These are phyloP conservation scores for Arachis monticola DNA, from an alignment of 331 rosid genomes.

Conservation along the genomic window DNA sequence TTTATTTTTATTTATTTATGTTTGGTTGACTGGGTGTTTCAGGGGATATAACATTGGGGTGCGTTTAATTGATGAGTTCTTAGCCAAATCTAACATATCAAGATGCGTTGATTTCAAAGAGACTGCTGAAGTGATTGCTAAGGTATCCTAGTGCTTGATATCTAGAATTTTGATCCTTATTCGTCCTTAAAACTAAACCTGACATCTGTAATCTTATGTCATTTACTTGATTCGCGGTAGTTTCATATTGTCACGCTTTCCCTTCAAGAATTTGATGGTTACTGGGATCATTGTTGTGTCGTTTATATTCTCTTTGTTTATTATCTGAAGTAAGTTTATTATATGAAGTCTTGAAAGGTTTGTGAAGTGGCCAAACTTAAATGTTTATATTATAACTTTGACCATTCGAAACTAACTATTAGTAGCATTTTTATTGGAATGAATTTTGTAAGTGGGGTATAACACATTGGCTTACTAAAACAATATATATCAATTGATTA, in stretches of 20 bases:
- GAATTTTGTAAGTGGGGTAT: background rate
- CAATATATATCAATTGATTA: slow-evolving; percentile 6
- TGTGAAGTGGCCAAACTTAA: background rate
- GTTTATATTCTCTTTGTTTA: background rate
- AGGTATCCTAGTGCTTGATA: slow-evolving; percentile 56
- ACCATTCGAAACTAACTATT: background rate
- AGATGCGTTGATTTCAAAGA: slow-evolving; percentile 95
- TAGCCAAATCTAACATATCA: slow-evolving; percentile 93
- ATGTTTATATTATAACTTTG: background rate
- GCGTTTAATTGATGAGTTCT: slow-evolving; percentile 90
- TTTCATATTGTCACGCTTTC: slow-evolving; percentile 2
- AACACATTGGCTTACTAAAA: slow-evolving; percentile 22
- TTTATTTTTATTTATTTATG: background rate
- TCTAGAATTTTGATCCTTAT: background rate
- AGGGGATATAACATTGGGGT: slow-evolving; percentile 98
- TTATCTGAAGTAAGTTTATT: background rate
- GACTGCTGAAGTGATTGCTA: slow-evolving; percentile 96
- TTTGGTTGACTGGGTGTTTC: slow-evolving; percentile 35
- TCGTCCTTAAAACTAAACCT: background rate
- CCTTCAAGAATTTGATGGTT: background rate
- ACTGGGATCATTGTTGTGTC: background rate
- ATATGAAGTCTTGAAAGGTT: background rate
- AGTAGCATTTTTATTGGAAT: slow-evolving; percentile 31
- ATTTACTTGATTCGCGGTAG: background rate
- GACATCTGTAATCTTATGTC: background rate